Evolutionary conservation across 2,329 filamentous ascomycete species (phyloP).

Genomic region (Dendrostoma leiphaemia): DNA sequence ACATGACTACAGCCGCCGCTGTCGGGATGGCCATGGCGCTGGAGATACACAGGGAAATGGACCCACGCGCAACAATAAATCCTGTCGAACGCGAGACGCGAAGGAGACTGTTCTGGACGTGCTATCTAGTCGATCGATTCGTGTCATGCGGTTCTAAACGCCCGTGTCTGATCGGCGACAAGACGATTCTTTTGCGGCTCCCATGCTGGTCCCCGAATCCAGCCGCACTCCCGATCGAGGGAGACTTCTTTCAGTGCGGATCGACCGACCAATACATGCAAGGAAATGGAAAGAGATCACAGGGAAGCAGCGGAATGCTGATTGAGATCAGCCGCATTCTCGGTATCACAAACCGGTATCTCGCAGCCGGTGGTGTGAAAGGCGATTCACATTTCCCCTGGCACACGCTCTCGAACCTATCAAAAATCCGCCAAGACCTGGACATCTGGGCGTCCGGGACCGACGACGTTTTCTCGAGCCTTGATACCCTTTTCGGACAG

Average conservation of each 20-base stretch:
- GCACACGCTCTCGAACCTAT: constrained; percentile 82
- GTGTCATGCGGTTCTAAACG: constrained; percentile 77
- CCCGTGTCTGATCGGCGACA: constrained; percentile 76
- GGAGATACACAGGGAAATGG: constrained; percentile 75
- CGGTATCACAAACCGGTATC: constrained; percentile 78
- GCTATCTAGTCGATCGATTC: constrained; percentile 84
- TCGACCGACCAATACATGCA: constrained; percentile 75
- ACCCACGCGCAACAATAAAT: constrained; percentile 59
- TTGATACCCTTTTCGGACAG: constrained; percentile 74
- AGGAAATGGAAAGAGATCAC: constrained; percentile 65
- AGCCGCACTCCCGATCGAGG: constrained; percentile 63
- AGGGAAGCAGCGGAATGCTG: constrained; percentile 76
- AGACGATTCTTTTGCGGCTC: constrained; percentile 70
- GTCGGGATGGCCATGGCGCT: constrained; percentile 82
- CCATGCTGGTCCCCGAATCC: constrained; percentile 70
- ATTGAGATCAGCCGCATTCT: constrained; percentile 83
- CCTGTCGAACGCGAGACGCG: constrained; percentile 72
- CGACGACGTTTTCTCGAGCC: constrained; percentile 73
- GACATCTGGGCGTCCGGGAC: constrained; percentile 84
- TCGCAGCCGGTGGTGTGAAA: constrained; percentile 82
- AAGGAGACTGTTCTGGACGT: constrained; percentile 83
- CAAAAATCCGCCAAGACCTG: constrained; percentile 80
- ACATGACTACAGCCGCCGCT: constrained; percentile 58
- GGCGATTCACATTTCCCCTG: constrained; percentile 89
- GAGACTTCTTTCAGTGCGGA: constrained; percentile 76